Evolutionary conservation across 2,329 filamentous ascomycete species (phyloP).

Genomic region (Penicillium sumatraense): DNA sequence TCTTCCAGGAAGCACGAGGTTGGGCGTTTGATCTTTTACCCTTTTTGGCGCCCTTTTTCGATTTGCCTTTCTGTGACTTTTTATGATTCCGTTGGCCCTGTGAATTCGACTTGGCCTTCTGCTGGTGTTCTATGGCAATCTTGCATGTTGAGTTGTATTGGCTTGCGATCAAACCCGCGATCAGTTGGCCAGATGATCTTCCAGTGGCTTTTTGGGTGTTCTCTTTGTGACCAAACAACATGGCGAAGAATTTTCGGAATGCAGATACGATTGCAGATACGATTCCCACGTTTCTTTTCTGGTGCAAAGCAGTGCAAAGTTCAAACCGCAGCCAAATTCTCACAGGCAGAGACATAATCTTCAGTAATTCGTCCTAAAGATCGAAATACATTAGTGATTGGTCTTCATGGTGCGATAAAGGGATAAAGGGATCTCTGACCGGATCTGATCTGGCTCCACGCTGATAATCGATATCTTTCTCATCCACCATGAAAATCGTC

Average conservation of each 20-base stretch:
- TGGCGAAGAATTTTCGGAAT: neutral
- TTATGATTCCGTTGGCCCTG: too few relatives aligned
- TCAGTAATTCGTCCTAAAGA: neutral
- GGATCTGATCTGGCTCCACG: neutral
- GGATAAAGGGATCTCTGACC: neutral
- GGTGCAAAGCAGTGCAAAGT: neutral
- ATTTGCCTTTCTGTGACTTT: too few relatives aligned
- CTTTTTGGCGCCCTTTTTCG: too few relatives aligned
- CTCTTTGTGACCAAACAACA: neutral
- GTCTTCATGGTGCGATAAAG: neutral
- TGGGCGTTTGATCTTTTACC: too few relatives aligned
- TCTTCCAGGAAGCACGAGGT: too few relatives aligned
- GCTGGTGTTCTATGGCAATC: too few relatives aligned
- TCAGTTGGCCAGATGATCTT: too few relatives aligned
- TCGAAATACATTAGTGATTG: neutral
- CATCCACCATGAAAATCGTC: neutral
- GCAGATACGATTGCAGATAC: neutral
- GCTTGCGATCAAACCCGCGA: neutral
- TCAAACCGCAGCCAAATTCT: neutral
- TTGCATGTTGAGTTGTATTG: too few relatives aligned
- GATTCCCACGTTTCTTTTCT: neutral
- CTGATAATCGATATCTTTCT: neutral
- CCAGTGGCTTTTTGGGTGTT: too few relatives aligned
- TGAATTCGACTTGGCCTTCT: too few relatives aligned
- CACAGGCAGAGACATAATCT: neutral